Percentiles rank a stretch among this genome's conserved stretches.
phyloP scores from a whole-genome alignment of 2,329 filamentous ascomycete species.

The Akanthomyces lecanii region DNA sequence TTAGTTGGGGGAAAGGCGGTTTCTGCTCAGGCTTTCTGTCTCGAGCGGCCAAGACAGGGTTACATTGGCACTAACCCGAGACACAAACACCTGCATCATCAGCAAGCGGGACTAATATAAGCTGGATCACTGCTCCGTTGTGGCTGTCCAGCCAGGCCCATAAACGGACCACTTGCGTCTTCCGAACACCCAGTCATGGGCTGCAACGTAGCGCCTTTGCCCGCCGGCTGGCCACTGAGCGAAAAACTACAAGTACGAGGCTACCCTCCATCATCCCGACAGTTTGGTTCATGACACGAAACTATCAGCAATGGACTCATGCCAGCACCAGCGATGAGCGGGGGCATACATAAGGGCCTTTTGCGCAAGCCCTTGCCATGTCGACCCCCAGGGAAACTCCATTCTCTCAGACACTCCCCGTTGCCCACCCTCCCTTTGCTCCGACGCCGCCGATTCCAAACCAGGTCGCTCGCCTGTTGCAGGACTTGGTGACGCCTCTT shows the following conservation, averaged over 20 bases:
- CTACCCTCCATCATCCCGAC: conserved; percentile 18
- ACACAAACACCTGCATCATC: not conserved
- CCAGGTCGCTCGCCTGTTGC: not conserved
- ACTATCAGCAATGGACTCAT: conserved; percentile 10
- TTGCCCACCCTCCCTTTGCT: not conserved
- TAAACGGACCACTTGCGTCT: not conserved
- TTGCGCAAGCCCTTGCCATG: conserved; percentile 6
- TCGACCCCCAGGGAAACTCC: not conserved
- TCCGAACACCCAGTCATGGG: conserved; percentile 1
- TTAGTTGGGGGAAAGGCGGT: not conserved
- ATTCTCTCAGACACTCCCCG: not conserved
- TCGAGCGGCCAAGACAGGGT: not conserved
- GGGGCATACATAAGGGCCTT: not conserved
- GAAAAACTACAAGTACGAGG: conserved; percentile 15
- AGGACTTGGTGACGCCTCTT: not conserved
- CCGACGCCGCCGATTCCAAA: not conserved
- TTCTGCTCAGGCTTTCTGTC: not conserved
- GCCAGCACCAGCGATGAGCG: conserved; percentile 1
- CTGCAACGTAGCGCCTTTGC: conserved; percentile 13
- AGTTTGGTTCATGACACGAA: conserved; percentile 14
- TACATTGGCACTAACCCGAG: not conserved
- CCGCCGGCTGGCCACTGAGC: not conserved
- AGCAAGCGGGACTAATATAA: not conserved
- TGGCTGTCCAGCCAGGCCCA: not conserved
- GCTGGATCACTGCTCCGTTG: not conserved